Evolutionary conservation across 805 yeast species (phyloP), one percentile per base, ranked within the genome.

Genomic region (Candida maris): DNA sequence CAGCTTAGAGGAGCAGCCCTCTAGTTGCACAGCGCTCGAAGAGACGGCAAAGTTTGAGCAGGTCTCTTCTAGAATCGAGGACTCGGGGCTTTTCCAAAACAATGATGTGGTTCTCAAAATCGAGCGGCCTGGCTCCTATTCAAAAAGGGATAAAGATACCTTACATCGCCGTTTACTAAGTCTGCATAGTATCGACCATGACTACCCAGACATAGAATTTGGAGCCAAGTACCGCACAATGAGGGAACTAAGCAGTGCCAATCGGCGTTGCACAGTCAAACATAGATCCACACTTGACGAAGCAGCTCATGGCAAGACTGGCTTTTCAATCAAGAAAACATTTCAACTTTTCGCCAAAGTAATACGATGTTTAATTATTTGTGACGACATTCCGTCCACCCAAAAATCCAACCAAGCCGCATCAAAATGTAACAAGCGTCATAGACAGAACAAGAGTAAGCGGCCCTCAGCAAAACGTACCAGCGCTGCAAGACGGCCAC

Each of bases 131-230:
- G n/a, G 8, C 8, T 18, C 31, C 8, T 26, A 15, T 26, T 8
- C 9, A 9, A 8, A 9, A 8, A 28, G 9, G 21, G 15, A 18
- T 9, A 18, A 9, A 8, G 21, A 17, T 16, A 19, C 14, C 10
- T 16, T 9, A 8, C 8, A 10, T 7, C 19, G 31, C 12, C 31
- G 20, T 8, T 28, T 28, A 16, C 21, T 8, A 6, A 28, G 21
- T 13, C 15, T 17, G 9, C 7, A 13, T 16, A 15, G 18, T 9
- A 18, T 28, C 10, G 31, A 28, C 9, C 9, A 15, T 6, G 31
- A 28, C 14, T 28, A 28, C 18, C 31, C 31, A 17, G 31, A 28
- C 18, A 28, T 28, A 21, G 28, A 9, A 16, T 25, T 10, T 25
- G 28, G 28, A 25, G 15, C 28, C 8, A 25, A 25, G 14, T n/a